Percentiles rank a stretch among this genome's conserved stretches.
These are phyloP conservation scores for Corchorus capsularis DNA, from an alignment of 345 rosid genomes.

Conservation along the genomic window DNA sequence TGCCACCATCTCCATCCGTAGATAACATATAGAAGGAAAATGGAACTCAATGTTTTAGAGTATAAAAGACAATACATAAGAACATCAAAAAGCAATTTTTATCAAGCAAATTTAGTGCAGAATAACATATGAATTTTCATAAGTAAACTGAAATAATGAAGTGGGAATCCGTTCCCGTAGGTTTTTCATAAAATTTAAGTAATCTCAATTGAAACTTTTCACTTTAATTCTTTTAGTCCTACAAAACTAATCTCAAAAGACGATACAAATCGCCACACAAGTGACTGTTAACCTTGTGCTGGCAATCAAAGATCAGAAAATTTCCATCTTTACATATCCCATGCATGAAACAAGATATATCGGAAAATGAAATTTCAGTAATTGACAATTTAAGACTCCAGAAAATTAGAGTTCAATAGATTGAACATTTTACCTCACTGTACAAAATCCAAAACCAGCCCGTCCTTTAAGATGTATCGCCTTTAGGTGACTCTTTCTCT, in stretches of 20 bases:
- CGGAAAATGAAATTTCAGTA: conserved; percentile 31
- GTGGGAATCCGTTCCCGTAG: not conserved
- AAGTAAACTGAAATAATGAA: not conserved
- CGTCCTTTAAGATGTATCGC: conserved; percentile 26
- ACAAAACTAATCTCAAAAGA: conserved; percentile 31
- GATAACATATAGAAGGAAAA: too few relatives aligned
- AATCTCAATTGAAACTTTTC: not conserved
- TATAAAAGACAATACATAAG: too few relatives aligned
- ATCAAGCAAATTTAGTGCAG: not conserved
- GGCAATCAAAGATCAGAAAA: conserved; percentile 32
- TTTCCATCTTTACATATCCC: conserved; percentile 31
- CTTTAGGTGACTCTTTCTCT: conserved; percentile 28
- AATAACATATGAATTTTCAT: not conserved
- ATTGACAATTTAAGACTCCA: conserved; percentile 20
- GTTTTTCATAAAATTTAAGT: conserved; percentile 2
- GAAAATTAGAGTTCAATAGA: conserved; percentile 35
- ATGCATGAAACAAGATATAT: conserved; percentile 33
- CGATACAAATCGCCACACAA: conserved; percentile 28
- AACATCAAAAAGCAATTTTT: not conserved
- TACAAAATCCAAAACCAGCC: conserved; percentile 41
- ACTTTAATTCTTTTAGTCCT: conserved; percentile 23
- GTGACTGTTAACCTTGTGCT: conserved; percentile 19
- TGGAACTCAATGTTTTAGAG: too few relatives aligned
- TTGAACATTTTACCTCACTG: conserved; percentile 58
- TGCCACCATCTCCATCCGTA: too few relatives aligned